Evolutionary conservation across 371 early-diverging fungal genomes (phyloP), one percentile per base, ranked within the genome.

Genomic region (Saksenaea oblongispora): DNA sequence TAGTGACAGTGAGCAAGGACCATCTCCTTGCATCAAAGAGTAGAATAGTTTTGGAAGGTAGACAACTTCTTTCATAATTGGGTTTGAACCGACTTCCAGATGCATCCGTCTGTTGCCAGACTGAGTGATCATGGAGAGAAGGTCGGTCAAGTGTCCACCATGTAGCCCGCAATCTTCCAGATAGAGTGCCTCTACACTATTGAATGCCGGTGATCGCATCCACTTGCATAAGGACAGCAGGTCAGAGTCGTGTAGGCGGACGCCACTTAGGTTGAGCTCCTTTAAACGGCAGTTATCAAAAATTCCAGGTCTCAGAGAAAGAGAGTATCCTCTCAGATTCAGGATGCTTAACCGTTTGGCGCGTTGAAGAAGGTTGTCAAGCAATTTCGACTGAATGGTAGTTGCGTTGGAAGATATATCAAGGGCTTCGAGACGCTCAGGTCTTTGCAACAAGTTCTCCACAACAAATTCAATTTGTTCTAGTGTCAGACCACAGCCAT

Each of bases 21-120:
- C 78, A 37, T 73, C 70, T 3, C 72, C 64, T 35, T 80, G 72
- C 56, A 73, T 53, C 14, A 80, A 65, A 3, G 74, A 70, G n/a
- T 74, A 69, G 22, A 68, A 69, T 1, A 80, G 53, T 34, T 70
- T 71, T 1, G 80, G 80, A 36, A 77, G 54, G 59, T 75, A 58
- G 31, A 67, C 67, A 1, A 73, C 71, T 13, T 80, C 75, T 26
- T 71, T 73, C 61, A 69, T 61, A 28, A 80, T 66, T 1, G 80
- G 80, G 26, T 80, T 80, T 2, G 59, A 44, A 13, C 62, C 70
- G 15, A 70, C 26, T 31, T 73, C 70, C 28, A 80, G 55, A 44
- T 77, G 75, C 56, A 77, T 57, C 9, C 44, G 44, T 1, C 64
- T 65, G 31, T 80, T 74, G 11, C 69, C 69, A 5, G 74, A 70